Conservation (phyloP, 805 yeast genomes). For the Saturnispora halmiae region DNA sequence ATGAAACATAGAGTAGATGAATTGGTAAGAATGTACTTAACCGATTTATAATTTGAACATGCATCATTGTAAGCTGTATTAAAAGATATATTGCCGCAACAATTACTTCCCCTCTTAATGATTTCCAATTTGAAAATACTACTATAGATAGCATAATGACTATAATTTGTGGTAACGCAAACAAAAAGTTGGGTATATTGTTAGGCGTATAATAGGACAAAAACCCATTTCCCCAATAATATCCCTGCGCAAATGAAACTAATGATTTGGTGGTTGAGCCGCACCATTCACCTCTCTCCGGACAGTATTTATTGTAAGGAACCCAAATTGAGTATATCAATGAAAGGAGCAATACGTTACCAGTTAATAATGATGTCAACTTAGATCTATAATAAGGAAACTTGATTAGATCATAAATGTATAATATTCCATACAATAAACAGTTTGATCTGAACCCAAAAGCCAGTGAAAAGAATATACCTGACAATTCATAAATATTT, state of each 20-base stretch:
- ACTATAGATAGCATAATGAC: slow-evolving; percentile 35
- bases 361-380: slow-evolving; percentile 40
- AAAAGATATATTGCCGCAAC: slow-evolving; percentile 38
- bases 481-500: slow-evolving; percentile 36
- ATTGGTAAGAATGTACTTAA: slow-evolving; percentile 71
- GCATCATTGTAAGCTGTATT: slow-evolving; percentile 55
- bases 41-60: slow-evolving; percentile 79
- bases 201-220: slow-evolving; percentile 72
- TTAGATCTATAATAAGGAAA: slow-evolving; percentile 12
- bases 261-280: slow-evolving; percentile 44
- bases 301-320: slow-evolving; percentile 59
- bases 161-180: slow-evolving; percentile 60
- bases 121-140: slow-evolving; percentile 25
- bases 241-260: slow-evolving; percentile 59
- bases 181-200: slow-evolving; percentile 73
- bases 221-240: slow-evolving; percentile 83
- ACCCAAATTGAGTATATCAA: slow-evolving; percentile 39
- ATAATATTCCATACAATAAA: slow-evolving; percentile 60
- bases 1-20: slow-evolving; percentile 60
- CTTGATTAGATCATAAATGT: slow-evolving; percentile 43
- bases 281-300: slow-evolving; percentile 77
- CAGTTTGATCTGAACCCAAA: slow-evolving; percentile 70
- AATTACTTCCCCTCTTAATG: slow-evolving; percentile 32
- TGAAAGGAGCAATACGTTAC: slow-evolving; percentile 41
- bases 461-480: slow-evolving; percentile 45